Conservation (phyloP, 805 yeast genomes). For the Yarrowia alimentaria region DNA sequence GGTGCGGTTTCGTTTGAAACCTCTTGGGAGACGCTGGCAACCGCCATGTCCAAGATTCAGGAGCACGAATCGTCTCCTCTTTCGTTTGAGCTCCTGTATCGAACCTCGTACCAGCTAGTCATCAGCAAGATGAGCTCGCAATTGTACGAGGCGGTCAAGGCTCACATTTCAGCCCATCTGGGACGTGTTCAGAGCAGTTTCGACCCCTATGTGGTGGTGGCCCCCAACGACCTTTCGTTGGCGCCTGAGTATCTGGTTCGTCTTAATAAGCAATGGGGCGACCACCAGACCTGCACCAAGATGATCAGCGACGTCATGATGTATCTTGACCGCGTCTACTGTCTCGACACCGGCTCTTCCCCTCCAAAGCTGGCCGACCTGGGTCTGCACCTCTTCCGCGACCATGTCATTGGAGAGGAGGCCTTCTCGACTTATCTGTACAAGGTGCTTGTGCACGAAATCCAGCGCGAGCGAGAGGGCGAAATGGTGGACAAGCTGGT, state of each 20-base stretch:
- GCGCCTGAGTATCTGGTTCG: constrained; percentile 38
- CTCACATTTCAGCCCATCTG: constrained; percentile 47
- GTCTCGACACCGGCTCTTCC: constrained; percentile 62
- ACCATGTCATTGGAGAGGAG: constrained; percentile 53
- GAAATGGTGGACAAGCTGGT: constrained; percentile 56
- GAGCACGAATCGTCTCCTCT: constrained; percentile 67
- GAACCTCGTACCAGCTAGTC: constrained; percentile 75
- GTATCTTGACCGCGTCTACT: constrained; percentile 83
- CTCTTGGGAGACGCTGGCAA: constrained; percentile 62
- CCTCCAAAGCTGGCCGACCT: constrained; percentile 58
- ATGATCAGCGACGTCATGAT: constrained; percentile 80
- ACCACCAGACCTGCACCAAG: constrained; percentile 67
- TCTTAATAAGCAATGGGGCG: constrained; percentile 59
- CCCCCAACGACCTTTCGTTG: constrained; percentile 4
- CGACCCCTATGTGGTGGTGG: not conserved
- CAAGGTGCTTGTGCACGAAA: constrained; percentile 52
- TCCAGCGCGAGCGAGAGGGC: constrained; percentile 57
- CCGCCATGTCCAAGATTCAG: constrained; percentile 72
- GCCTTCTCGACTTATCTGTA: constrained; percentile 54
- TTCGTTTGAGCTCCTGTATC: constrained; percentile 78
- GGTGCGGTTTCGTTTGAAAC: constrained; percentile 54
- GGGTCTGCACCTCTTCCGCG: constrained; percentile 67
- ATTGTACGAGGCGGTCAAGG: constrained; percentile 60
- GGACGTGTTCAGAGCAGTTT: not conserved
- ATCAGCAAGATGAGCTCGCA: constrained; percentile 64